Conservation (phyloP, 805 yeast genomes). For the Blastobotrys americana region DNA sequence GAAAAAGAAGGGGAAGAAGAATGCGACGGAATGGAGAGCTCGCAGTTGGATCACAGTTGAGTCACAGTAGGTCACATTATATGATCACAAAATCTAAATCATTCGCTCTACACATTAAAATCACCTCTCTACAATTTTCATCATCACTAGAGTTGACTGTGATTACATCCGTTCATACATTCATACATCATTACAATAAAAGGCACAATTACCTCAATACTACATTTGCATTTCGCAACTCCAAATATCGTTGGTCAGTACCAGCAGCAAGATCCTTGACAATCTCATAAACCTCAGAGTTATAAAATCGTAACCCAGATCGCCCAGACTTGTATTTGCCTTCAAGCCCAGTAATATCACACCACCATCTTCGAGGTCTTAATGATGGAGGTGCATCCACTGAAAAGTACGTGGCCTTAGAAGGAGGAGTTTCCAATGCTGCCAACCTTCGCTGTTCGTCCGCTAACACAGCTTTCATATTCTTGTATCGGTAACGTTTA, state of each 20-base stretch:
- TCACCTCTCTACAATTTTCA: neutral
- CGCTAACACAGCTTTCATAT: conserved; percentile 59
- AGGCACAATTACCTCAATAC: conserved; percentile 46
- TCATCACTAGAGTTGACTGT: neutral
- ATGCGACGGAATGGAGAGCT: too few relatives aligned
- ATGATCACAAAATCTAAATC: too few relatives aligned
- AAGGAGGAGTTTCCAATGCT: conserved; percentile 29
- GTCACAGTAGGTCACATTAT: too few relatives aligned
- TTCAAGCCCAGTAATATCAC: conserved; percentile 87
- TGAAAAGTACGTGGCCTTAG: conserved; percentile 54
- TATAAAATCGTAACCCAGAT: conserved; percentile 66
- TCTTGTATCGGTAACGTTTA: conserved; percentile 52
- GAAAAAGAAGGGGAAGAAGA: too few relatives aligned
- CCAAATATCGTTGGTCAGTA: conserved; percentile 85
- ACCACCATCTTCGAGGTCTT: conserved; percentile 72
- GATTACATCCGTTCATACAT: neutral
- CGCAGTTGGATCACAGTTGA: too few relatives aligned
- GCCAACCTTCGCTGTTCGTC: conserved; percentile 72
- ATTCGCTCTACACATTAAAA: too few relatives aligned
- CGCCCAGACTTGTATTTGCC: conserved; percentile 66
- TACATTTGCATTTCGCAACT: conserved; percentile 81
- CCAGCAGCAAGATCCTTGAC: conserved; percentile 76
- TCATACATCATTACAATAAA: neutral
- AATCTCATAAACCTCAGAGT: conserved; percentile 76
- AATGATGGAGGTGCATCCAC: conserved; percentile 83